Evolutionary conservation across 2,329 filamentous ascomycete genomes (phyloP).

Genomic region (Trichoderma arundinaceum): DNA sequence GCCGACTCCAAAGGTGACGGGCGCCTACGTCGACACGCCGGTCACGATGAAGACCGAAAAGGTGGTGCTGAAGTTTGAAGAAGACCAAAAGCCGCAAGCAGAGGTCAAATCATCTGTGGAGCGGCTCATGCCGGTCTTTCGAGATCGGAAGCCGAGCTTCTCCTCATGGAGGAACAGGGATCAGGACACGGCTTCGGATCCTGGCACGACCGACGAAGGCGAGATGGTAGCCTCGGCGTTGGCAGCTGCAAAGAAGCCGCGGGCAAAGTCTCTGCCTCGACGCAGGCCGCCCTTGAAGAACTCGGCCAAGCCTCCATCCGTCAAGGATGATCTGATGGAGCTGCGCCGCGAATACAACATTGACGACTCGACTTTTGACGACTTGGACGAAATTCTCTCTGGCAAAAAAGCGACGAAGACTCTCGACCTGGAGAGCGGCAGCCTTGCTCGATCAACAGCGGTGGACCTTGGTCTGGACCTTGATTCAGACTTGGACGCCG

Average conservation of each 20-base stretch:
- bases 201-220: conserved; percentile 39
- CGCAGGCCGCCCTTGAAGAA: conserved; percentile 56
- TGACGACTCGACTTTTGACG: conserved; percentile 65
- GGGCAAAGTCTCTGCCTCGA: conserved; percentile 51
- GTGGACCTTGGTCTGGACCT: conserved; percentile 36
- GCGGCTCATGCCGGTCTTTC: conserved; percentile 35
- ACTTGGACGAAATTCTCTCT: conserved; percentile 58
- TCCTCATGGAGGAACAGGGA: conserved; percentile 38
- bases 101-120: conserved; percentile 37
- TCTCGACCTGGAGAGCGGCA: conserved; percentile 37
- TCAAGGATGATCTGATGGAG: conserved; percentile 60
- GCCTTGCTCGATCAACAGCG: conserved; percentile 37
- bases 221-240: conserved; percentile 36
- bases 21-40: conserved; percentile 64
- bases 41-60: conserved; percentile 52
- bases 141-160: conserved; percentile 38
- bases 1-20: conserved; percentile 60
- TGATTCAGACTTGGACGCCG: conserved; percentile 31
- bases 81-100: conserved; percentile 33
- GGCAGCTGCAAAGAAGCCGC: conserved; percentile 38
- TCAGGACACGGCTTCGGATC: conserved; percentile 44
- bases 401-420: conserved; percentile 44
- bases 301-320: conserved; percentile 59
- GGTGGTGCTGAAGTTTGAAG: conserved; percentile 32
- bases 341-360: conserved; percentile 60